A percentile compares a stretch with the other conserved stretches of the same genome.
phyloP scores from a whole-genome alignment of 352 stramenopile species.

The Achlya hypogyna region DNA sequence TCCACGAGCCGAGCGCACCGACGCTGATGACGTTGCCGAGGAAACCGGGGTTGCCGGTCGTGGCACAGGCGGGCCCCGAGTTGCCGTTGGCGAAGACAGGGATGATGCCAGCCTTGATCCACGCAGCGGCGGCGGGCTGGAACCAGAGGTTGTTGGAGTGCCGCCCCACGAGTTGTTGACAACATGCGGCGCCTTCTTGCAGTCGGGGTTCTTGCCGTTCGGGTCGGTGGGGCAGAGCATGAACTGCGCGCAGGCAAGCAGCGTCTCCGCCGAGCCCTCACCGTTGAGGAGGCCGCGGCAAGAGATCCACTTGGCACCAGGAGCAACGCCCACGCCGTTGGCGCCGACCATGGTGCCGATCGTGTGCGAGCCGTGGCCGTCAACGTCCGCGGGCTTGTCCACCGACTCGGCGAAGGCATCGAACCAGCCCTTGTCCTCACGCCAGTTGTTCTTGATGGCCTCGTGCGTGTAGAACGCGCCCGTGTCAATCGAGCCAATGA shows the following conservation, averaged over 20 bases:
- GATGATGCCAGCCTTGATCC: conserved; percentile 29
- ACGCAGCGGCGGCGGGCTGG: conserved; percentile 25
- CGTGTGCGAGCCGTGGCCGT: conserved; percentile 44
- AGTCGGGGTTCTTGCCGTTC: conserved; percentile 36
- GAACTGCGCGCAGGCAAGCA: conserved; percentile 40
- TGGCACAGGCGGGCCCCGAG: conserved; percentile 24
- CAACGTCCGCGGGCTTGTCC: conserved; percentile 32
- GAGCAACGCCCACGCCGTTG: conserved; percentile 34
- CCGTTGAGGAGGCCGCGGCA: conserved; percentile 31
- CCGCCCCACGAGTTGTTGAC: conserved; percentile 34
- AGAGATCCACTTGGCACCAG: conserved; percentile 37
- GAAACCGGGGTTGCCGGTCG: conserved; percentile 24
- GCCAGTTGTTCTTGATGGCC: conserved; percentile 28
- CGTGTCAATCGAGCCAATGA: conserved; percentile 40
- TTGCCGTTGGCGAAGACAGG: conserved; percentile 32
- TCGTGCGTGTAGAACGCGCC: conserved; percentile 32
- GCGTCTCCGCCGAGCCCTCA: conserved; percentile 20
- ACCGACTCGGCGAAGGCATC: conserved; percentile 26
- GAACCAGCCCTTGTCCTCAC: conserved; percentile 37
- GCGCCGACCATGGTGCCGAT: conserved; percentile 38
- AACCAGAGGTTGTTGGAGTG: conserved; percentile 20
- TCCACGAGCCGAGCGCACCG: conserved; percentile 23
- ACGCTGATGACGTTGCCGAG: conserved; percentile 28
- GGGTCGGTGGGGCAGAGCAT: conserved; percentile 50
- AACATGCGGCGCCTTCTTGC: conserved; percentile 30